Evolutionary conservation across 495 filamentous ascomycete genomes (phyloP).

Genomic region (Annulohypoxylon nitens): DNA sequence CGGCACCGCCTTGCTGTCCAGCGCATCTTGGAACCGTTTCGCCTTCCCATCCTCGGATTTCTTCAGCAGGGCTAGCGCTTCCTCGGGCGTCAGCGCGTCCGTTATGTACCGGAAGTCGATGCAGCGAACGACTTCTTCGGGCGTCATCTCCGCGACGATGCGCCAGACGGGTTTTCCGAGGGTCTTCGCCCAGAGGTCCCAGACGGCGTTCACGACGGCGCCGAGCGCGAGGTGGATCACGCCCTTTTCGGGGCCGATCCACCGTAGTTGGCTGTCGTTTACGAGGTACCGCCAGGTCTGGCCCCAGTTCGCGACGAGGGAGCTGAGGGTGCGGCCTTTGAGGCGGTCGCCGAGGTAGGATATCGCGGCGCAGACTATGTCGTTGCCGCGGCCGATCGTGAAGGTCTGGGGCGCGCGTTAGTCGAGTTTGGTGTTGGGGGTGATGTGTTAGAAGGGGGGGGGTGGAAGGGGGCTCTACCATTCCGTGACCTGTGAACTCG

Average conservation of each 20-base stretch:
- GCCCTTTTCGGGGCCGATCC: conserved; percentile 96
- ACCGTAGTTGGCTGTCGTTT: conserved; percentile 88
- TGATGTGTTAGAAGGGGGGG: neutral
- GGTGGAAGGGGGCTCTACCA: conserved; percentile 66
- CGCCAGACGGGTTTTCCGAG: conserved; percentile 91
- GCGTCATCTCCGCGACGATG: conserved; percentile 88
- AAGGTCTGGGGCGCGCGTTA: conserved; percentile 74
- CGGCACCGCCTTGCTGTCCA: conserved; percentile 78
- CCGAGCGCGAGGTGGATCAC: conserved; percentile 93
- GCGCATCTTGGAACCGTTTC: conserved; percentile 76
- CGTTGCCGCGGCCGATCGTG: conserved; percentile 95
- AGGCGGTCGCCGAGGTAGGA: conserved; percentile 79
- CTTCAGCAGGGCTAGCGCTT: conserved; percentile 79
- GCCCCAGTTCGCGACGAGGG: conserved; percentile 85
- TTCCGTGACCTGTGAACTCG: conserved; percentile 81
- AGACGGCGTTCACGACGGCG: conserved; percentile 91
- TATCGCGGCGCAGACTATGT: conserved; percentile 91
- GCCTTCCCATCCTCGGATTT: conserved; percentile 73
- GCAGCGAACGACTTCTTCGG: conserved; percentile 85
- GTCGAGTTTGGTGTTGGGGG: neutral
- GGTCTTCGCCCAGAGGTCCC: conserved; percentile 94
- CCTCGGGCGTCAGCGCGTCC: conserved; percentile 89
- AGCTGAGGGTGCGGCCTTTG: conserved; percentile 76
- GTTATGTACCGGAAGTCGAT: conserved; percentile 96
- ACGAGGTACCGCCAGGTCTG: conserved; percentile 92